phyloP scores from a whole-genome alignment of 176 grass and related monocot species.

The Paspalum notatum region DNA sequence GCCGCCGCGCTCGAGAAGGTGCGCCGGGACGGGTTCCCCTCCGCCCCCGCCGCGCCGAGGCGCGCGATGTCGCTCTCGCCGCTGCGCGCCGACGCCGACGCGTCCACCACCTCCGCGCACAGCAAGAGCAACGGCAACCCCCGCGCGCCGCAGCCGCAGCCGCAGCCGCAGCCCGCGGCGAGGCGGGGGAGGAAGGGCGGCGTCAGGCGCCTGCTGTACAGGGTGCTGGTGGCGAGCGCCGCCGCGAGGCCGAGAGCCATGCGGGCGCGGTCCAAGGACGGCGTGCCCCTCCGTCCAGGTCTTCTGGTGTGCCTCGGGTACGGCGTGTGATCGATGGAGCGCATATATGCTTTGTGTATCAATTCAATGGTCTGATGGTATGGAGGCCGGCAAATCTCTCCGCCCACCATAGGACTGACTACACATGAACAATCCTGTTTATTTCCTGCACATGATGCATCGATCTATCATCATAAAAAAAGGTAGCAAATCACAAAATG shows the following conservation, averaged over 20 bases:
- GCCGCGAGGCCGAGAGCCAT: constrained; percentile 6
- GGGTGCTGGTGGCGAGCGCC: constrained; percentile 10
- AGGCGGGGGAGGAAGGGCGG: constrained; percentile 13
- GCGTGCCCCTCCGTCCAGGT: background rate
- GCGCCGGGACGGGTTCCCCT: constrained; percentile 7
- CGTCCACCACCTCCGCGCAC: background rate
- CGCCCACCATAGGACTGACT: constrained; percentile 2
- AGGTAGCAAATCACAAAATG: background rate
- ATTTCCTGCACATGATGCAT: background rate
- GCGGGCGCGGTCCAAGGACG: background rate
- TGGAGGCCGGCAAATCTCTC: constrained; percentile 18
- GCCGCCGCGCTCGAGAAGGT: constrained; percentile 54
- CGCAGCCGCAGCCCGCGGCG: background rate
- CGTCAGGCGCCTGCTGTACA: constrained; percentile 28
- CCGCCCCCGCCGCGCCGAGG: background rate
- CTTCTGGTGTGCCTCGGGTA: constrained; percentile 46
- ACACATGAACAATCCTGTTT: background rate
- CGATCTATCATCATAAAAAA: background rate
- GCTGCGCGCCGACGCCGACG: background rate
- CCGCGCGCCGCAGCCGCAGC: background rate
- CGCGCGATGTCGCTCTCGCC: constrained; percentile 50
- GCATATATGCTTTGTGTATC: no score
- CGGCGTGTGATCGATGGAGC: background rate
- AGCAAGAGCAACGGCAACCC: background rate
- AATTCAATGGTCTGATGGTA: constrained; percentile 18